phyloP scores from a whole-genome alignment of 768 basidiomycete genomes.

The Trametopsis cervina region DNA sequence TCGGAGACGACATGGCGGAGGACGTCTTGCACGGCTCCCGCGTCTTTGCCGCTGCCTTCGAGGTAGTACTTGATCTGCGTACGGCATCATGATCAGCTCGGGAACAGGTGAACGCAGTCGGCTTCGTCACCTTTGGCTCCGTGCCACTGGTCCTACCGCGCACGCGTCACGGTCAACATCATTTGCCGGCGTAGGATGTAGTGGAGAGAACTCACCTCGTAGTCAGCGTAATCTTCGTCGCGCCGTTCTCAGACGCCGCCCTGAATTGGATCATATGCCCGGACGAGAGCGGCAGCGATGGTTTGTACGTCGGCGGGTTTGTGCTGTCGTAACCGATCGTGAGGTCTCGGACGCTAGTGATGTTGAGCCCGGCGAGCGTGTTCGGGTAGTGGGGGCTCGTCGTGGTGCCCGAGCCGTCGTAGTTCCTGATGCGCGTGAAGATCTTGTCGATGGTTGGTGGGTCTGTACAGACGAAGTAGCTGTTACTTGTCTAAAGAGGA shows the following conservation, averaged over 20 bases:
- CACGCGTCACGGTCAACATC: background rate
- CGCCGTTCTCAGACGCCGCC: conserved; percentile 35
- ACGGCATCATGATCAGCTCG: background rate
- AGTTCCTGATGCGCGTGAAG: conserved; percentile 60
- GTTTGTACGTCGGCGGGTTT: conserved; percentile 58
- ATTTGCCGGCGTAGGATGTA: background rate
- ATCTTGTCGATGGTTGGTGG: conserved; percentile 59
- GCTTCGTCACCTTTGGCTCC: conserved; percentile 65
- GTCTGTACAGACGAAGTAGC: conserved; percentile 74
- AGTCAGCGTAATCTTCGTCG: conserved; percentile 57
- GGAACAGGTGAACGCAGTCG: background rate
- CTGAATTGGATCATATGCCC: conserved; percentile 85
- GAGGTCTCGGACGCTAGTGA: conserved; percentile 66
- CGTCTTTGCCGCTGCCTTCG: conserved; percentile 63
- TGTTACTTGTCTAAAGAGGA: conserved; percentile 61
- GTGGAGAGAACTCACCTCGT: conserved; percentile 40
- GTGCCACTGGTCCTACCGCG: conserved; percentile 69
- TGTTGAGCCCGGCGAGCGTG: conserved; percentile 49
- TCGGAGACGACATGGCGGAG: conserved; percentile 46
- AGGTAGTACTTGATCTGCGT: conserved; percentile 83
- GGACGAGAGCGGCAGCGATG: conserved; percentile 61
- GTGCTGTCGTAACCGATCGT: conserved; percentile 73
- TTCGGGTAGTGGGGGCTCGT: conserved; percentile 45
- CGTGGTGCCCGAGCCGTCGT: conserved; percentile 30
- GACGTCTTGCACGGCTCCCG: conserved; percentile 33